Evolutionary conservation across 495 filamentous ascomycete species (phyloP).

Genomic region (Aspergillus wentii): DNA sequence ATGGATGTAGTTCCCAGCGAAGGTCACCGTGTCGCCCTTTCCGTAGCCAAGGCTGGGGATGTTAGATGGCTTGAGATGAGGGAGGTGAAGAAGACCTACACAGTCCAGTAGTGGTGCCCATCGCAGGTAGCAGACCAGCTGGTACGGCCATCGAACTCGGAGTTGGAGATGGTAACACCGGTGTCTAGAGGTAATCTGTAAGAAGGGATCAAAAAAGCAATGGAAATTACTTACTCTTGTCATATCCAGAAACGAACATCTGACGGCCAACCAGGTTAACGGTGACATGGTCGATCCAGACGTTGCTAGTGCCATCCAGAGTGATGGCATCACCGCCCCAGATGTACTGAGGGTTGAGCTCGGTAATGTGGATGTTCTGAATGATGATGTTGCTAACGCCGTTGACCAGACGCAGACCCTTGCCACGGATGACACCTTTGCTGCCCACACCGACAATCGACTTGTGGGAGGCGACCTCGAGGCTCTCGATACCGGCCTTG

Average conservation of each 20-base stretch:
- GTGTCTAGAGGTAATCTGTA: slow-evolving; percentile 9
- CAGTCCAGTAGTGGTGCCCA: slow-evolving; percentile 51
- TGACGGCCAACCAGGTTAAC: slow-evolving; percentile 25
- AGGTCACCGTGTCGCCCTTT: slow-evolving; percentile 26
- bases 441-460: slow-evolving; percentile 30
- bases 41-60: slow-evolving; percentile 22
- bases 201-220: neutral
- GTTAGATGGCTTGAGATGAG: neutral
- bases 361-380: slow-evolving; percentile 40
- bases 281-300: slow-evolving; percentile 40
- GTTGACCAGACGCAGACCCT: slow-evolving; percentile 31
- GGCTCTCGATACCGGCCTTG: slow-evolving; percentile 27
- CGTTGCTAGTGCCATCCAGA: slow-evolving; percentile 22
- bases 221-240: slow-evolving; percentile 14
- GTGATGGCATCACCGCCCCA: slow-evolving; percentile 39
- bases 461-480: slow-evolving; percentile 34
- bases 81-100: slow-evolving; percentile 16
- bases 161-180: slow-evolving; percentile 32
- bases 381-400: slow-evolving; percentile 39
- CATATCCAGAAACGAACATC: slow-evolving; percentile 23
- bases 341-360: slow-evolving; percentile 38
- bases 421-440: slow-evolving; percentile 35
- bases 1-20: slow-evolving; percentile 39
- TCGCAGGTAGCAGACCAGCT: slow-evolving; percentile 48
- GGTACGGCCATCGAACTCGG: slow-evolving; percentile 45